phyloP scores from a whole-genome alignment of 2,329 filamentous ascomycete genomes.

The Pseudogymnoascus sp. region DNA sequence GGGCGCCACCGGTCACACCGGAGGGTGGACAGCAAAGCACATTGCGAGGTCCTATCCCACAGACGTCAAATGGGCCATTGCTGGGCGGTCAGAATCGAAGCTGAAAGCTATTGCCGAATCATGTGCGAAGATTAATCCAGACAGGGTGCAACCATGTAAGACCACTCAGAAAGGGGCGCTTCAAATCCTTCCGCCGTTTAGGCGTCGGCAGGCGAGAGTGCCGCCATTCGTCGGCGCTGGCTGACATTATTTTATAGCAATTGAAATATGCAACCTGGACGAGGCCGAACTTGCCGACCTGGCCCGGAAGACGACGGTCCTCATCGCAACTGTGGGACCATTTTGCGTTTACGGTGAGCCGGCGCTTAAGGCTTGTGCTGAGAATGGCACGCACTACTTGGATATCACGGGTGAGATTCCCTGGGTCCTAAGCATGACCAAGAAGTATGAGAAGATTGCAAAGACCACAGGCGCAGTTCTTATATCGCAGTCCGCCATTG shows the following conservation, averaged over 20 bases:
- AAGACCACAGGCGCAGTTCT: slow-evolving; percentile 47
- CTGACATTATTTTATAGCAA: slow-evolving; percentile 29
- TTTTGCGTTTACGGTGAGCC: slow-evolving; percentile 48
- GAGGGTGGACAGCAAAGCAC: slow-evolving; percentile 66
- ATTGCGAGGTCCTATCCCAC: slow-evolving; percentile 63
- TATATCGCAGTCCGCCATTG: slow-evolving; percentile 53
- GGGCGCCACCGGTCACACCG: slow-evolving; percentile 75
- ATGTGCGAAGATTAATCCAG: slow-evolving; percentile 56
- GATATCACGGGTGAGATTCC: slow-evolving; percentile 54
- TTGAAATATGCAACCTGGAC: slow-evolving; percentile 44
- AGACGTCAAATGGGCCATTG: slow-evolving; percentile 78
- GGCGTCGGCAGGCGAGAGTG: neutral
- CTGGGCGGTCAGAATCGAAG: slow-evolving; percentile 72
- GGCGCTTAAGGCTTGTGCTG: slow-evolving; percentile 52
- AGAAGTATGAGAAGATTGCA: slow-evolving; percentile 46
- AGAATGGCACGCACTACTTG: slow-evolving; percentile 55
- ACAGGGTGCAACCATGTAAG: slow-evolving; percentile 63
- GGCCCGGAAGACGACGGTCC: slow-evolving; percentile 45
- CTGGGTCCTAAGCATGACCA: slow-evolving; percentile 51
- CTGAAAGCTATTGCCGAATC: slow-evolving; percentile 60
- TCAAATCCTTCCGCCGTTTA: neutral
- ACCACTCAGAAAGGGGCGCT: slow-evolving; percentile 4
- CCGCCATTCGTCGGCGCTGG: neutral
- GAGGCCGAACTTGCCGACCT: slow-evolving; percentile 39
- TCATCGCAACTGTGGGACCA: slow-evolving; percentile 53